Conservation (phyloP, 192 early-diverging fungal genomes). For the Oehlia diaphana region DNA sequence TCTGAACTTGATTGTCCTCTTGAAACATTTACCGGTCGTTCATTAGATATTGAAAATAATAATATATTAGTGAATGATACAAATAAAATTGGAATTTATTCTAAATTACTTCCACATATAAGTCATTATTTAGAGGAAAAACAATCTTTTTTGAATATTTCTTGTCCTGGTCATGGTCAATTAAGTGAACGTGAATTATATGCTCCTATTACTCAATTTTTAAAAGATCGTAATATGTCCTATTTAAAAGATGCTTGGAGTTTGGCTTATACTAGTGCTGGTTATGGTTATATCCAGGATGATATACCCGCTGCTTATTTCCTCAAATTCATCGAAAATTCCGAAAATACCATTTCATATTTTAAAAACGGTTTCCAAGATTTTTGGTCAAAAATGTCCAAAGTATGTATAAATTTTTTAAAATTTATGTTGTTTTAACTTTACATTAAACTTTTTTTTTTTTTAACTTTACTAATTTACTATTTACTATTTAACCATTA, state of each 20-base stretch:
- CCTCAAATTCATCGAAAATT: neutral
- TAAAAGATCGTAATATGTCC: neutral
- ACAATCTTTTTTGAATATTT: neutral
- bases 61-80: neutral
- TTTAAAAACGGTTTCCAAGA: constrained; percentile 15
- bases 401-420: neutral
- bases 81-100: neutral
- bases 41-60: constrained; percentile 9
- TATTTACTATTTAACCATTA: no score
- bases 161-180: constrained; percentile 12
- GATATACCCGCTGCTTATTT: constrained; percentile 22
- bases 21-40: constrained; percentile 8
- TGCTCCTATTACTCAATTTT: constrained; percentile 11
- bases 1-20: constrained; percentile 12
- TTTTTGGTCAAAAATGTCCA: constrained; percentile 8
- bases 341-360: constrained; percentile 14
- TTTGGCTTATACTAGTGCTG: constrained; percentile 24
- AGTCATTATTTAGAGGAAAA: constrained; percentile 12
- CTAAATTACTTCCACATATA: neutral
- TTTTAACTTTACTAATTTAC: no score
- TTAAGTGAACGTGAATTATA: constrained; percentile 2
- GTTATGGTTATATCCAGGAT: constrained; percentile 15
- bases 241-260: constrained; percentile 21
- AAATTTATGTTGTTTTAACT: no score
- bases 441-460: no score